Percentiles rank a stretch among this genome's conserved stretches.
phyloP scores from a whole-genome alignment of 169 alveolate genomes.

The Perkinsus marinus region DNA sequence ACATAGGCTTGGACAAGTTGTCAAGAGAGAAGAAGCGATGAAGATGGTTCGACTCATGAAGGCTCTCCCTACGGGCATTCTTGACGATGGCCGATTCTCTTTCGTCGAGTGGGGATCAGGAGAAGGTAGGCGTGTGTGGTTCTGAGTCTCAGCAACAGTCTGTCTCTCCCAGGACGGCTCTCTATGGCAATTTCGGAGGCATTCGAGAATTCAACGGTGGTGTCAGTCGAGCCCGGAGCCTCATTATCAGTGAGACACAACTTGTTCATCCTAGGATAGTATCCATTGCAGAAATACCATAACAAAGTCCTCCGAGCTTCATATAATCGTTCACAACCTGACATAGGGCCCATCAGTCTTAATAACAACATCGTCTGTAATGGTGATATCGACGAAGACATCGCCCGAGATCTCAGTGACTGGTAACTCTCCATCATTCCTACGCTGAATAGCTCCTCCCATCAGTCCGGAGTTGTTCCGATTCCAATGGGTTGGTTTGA shows the following conservation, averaged over 20 bases:
- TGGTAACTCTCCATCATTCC: neutral
- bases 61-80: neutral
- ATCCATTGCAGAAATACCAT: no score
- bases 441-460: neutral
- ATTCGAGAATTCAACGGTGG: neutral
- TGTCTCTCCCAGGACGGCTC: neutral
- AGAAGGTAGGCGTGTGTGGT: neutral
- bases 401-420: neutral
- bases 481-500: neutral
- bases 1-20: neutral
- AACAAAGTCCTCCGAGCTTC: no score
- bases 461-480: neutral
- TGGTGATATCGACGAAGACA: neutral
- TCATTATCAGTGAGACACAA: neutral
- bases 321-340: no score
- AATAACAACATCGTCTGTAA: neutral
- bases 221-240: neutral
- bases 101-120: neutral
- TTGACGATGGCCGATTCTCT: neutral
- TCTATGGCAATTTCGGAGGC: neutral
- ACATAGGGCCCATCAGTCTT: neutral
- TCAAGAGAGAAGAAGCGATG: neutral
- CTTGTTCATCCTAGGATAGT: neutral
- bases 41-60: neutral
- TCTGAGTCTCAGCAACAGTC: neutral